Conservation (phyloP, 2,329 filamentous ascomycete genomes). For the Exophiala mesophila region DNA sequence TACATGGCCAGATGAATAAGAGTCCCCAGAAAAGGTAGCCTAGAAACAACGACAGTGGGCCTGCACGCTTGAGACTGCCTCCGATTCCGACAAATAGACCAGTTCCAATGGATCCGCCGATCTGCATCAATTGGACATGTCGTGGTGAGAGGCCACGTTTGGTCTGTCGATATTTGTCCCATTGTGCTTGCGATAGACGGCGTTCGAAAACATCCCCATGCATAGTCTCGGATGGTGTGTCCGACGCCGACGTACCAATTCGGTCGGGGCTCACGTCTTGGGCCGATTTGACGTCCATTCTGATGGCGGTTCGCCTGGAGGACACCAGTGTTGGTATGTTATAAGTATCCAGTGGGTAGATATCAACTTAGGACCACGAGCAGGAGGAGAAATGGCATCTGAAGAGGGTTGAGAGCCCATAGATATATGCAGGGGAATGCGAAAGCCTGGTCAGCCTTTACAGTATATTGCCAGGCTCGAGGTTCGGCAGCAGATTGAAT, state of each 20-base stretch:
- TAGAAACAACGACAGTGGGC: constrained; percentile 33
- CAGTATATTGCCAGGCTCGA: too few species aligned
- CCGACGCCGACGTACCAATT: too few species aligned
- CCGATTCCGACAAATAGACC: constrained; percentile 36
- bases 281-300: background rate
- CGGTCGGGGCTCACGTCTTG: background rate
- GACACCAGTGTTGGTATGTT: too few species aligned
- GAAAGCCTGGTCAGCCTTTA: too few species aligned
- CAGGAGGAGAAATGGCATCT: too few species aligned
- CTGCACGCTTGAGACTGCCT: constrained; percentile 31
- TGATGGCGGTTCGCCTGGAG: too few species aligned
- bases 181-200: constrained; percentile 16
- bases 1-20: constrained; percentile 32
- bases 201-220: constrained; percentile 15
- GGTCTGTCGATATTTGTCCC: constrained; percentile 24
- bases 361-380: too few species aligned
- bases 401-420: too few species aligned
- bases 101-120: constrained; percentile 36
- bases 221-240: background rate
- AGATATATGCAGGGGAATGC: too few species aligned
- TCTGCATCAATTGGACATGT: constrained; percentile 38
- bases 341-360: too few species aligned
- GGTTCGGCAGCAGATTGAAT: too few species aligned
- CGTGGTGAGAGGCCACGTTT: constrained; percentile 34
- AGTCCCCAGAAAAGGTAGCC: constrained; percentile 32